Evolutionary conservation across 2,329 filamentous ascomycete species (phyloP), one percentile per base, ranked within the genome.

Genomic region (Pseudogymnoascus sp.): DNA sequence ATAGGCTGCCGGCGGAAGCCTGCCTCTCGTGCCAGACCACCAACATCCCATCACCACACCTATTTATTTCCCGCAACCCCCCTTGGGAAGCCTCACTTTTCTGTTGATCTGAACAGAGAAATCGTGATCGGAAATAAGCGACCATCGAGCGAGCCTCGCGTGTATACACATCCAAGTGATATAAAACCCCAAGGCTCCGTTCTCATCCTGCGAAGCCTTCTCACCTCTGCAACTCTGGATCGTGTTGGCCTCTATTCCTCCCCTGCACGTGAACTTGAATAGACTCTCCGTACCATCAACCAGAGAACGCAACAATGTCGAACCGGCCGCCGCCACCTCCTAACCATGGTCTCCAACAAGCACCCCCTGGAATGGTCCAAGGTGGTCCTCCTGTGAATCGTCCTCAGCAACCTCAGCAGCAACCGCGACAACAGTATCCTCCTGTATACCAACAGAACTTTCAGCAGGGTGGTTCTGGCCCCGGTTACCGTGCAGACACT

Each of bases 341-440:
- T 50, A 50, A 50, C 3, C 43, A 50, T 50, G 43, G 43, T 11
- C 30, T 50, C n/a, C 43, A 50, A 18, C 43, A 50, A 30, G 43
- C 43, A 30, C 43, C 43, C 11, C 43, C 43, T 4, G 43, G 43
- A 50, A 50, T 50, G 43, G 43, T 50, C 43, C 43, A 50, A 30
- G 43, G 43, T 4, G 25, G 43, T 20, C 43, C 43, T 50, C 43
- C 43, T 12, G 8, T 50, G 25, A 50, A 50, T 50, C 43, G 43
- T n/a, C 25, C 43, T 30, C 58, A 22, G 12, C 58, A 60, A 39
- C 54, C n/a, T 18, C 50, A 57, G 50, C 20, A 41, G 64, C 58
- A 18, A 11, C 32, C n/a, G 9, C 18, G 38, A 11, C 34, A 60
- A 12, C 20, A 34, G 7, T 18, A 59, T 59, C 6, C 57, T 18